phyloP scores from a whole-genome alignment of 2,329 filamentous ascomycete genomes.

The Cladorrhinum sp. region DNA sequence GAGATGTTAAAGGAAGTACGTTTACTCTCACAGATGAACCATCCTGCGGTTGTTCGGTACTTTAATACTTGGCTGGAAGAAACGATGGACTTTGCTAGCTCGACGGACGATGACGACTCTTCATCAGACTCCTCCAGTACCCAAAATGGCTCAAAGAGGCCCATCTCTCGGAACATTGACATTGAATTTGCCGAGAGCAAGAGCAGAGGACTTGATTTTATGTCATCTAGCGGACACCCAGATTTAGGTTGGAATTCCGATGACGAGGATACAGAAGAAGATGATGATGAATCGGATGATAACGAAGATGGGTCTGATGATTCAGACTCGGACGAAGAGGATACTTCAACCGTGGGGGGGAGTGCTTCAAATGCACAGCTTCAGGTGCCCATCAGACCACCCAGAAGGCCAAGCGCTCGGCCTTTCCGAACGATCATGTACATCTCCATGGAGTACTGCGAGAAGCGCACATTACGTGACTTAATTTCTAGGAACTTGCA shows the following conservation, averaged over 20 bases:
- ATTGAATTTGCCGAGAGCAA: constrained; percentile 69
- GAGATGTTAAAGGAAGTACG: constrained; percentile 84
- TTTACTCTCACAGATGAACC: constrained; percentile 86
- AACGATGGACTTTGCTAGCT: constrained; percentile 49
- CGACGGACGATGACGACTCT: constrained; percentile 50
- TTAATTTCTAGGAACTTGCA: constrained; percentile 74
- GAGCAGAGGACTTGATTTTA: constrained; percentile 78
- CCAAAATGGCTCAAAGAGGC: constrained; percentile 37
- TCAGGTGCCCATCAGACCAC: constrained; percentile 8
- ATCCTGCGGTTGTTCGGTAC: constrained; percentile 82
- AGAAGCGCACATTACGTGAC: constrained; percentile 88
- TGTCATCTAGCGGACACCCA: constrained; percentile 78
- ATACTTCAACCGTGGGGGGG: constrained; percentile 37
- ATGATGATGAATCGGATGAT: constrained; percentile 41
- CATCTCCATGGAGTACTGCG: constrained; percentile 99
- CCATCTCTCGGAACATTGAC: constrained; percentile 39
- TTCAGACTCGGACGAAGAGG: constrained; percentile 37
- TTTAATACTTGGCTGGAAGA: constrained; percentile 95
- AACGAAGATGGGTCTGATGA: constrained; percentile 44
- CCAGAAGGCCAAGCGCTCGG: constrained; percentile 32
- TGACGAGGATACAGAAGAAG: constrained; percentile 36
- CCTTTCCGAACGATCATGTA: constrained; percentile 74
- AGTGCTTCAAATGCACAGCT: constrained; percentile 31
- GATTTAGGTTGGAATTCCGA: constrained; percentile 62
- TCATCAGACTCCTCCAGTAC: constrained; percentile 43